phyloP scores from a whole-genome alignment of 2,329 filamentous ascomycete genomes.

The Apiospora aurea region DNA sequence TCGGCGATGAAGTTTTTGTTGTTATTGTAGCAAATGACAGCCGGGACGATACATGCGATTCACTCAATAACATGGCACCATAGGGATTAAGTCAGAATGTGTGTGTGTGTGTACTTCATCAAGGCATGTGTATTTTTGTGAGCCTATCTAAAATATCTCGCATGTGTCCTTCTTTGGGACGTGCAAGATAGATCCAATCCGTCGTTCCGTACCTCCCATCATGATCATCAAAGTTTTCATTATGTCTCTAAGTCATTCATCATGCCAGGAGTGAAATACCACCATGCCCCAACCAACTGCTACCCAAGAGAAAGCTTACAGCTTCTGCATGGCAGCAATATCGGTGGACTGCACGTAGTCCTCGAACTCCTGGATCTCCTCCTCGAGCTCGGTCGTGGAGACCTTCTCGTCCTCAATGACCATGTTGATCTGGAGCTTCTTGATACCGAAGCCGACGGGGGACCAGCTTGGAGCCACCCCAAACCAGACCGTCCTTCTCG shows the following conservation, averaged over 20 bases:
- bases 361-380: slow-evolving; percentile 82
- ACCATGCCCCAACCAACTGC: slow-evolving; percentile 33
- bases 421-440: slow-evolving; percentile 98
- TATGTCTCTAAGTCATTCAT: slow-evolving; percentile 40
- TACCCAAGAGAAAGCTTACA: slow-evolving; percentile 62
- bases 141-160: slow-evolving; percentile 21
- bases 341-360: slow-evolving; percentile 97
- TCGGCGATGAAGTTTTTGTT: neutral
- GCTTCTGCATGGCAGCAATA: slow-evolving; percentile 89
- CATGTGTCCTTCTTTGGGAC: slow-evolving; percentile 14
- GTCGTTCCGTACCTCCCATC: slow-evolving; percentile 37
- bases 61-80: neutral
- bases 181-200: slow-evolving; percentile 2
- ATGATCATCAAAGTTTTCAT: slow-evolving; percentile 39
- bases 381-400: slow-evolving; percentile 84
- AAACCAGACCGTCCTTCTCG: slow-evolving; percentile 92
- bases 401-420: slow-evolving; percentile 98
- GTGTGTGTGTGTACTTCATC: slow-evolving; percentile 13
- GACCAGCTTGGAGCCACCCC: slow-evolving; percentile 91
- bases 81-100: neutral
- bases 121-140: slow-evolving; percentile 24
- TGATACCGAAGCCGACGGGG: slow-evolving; percentile 97
- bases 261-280: slow-evolving; percentile 37
- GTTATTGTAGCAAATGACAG: too few relatives aligned
- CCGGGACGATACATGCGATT: neutral